phyloP scores from a whole-genome alignment of 306 rosid genomes.

The Glycine soja region DNA sequence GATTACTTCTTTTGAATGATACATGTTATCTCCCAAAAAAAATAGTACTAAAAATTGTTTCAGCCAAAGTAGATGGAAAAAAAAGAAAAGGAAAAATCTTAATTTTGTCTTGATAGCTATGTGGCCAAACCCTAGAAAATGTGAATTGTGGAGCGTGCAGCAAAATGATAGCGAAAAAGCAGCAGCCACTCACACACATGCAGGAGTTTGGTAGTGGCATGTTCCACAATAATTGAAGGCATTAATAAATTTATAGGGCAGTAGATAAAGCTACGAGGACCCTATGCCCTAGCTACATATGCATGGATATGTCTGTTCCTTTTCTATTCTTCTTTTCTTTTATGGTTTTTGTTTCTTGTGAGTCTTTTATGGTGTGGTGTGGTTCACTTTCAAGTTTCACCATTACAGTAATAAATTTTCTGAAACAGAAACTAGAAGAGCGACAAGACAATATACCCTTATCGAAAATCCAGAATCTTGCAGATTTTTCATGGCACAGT shows the following conservation, averaged over 20 bases:
- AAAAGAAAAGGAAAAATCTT: not conserved
- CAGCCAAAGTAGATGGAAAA: not conserved
- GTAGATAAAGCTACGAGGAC: slow-evolving; percentile 18
- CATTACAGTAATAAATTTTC: slow-evolving; percentile 1
- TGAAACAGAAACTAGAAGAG: not conserved
- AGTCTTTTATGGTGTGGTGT: not conserved
- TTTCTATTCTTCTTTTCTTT: not conserved
- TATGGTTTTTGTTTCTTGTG: slow-evolving; percentile 34
- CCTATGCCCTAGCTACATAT: slow-evolving; percentile 19
- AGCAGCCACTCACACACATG: not conserved
- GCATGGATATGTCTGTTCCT: slow-evolving; percentile 17
- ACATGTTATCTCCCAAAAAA: no score
- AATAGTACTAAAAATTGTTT: not conserved
- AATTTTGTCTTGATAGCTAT: slow-evolving; percentile 16
- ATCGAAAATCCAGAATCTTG: slow-evolving; percentile 53
- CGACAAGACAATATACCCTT: slow-evolving; percentile 40
- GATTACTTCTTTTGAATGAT: no score
- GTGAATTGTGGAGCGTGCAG: slow-evolving; percentile 29
- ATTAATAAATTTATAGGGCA: slow-evolving; percentile 31
- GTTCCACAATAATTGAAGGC: slow-evolving; percentile 44
- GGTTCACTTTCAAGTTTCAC: slow-evolving; percentile 10
- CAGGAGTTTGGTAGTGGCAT: slow-evolving; percentile 35
- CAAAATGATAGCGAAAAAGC: not conserved
- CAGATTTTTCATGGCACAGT: slow-evolving; percentile 40
- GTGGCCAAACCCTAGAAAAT: not conserved